Percentiles rank a stretch among this genome's conserved stretches.
phyloP scores from a whole-genome alignment of 164 flowering plant genomes.

The Macadamia integrifolia region DNA sequence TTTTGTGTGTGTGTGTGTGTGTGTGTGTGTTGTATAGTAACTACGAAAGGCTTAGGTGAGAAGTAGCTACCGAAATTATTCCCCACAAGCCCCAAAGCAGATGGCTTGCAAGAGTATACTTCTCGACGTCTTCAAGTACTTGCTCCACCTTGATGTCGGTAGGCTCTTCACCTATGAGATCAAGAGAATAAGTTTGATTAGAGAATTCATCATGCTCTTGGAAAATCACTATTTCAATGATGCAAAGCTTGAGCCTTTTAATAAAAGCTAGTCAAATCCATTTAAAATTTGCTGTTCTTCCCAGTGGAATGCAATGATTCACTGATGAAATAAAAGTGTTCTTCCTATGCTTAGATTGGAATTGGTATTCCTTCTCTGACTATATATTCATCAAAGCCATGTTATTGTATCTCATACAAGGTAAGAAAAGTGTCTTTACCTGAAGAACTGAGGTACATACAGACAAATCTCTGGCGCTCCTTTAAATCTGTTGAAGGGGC shows the following conservation, averaged over 20 bases:
- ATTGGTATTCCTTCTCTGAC: not conserved
- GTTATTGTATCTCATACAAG: not conserved
- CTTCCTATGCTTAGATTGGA: not conserved
- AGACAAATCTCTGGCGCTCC: conserved; percentile 61
- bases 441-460: conserved; percentile 48
- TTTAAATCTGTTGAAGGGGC: conserved; percentile 38
- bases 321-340: too few species aligned
- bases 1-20: not conserved
- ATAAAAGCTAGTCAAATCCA: not conserved
- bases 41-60: not conserved
- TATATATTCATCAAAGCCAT: not conserved
- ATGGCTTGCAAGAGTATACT: conserved; percentile 56
- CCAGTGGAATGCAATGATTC: too few species aligned
- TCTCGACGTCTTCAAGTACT: conserved; percentile 44
- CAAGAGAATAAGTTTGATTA: not conserved
- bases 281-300: too few species aligned
- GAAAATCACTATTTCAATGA: not conserved
- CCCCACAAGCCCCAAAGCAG: conserved; percentile 72
- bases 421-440: conserved; percentile 30
- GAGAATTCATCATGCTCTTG: not conserved
- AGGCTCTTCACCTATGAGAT: conserved; percentile 33
- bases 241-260: not conserved
- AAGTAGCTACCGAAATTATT: conserved; percentile 48
- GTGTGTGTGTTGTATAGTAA: not conserved
- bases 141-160: conserved; percentile 32